Percentiles rank a stretch among this genome's conserved stretches.
Conservation (phyloP, 371 early-diverging fungal species). For the Actinomucor elegans region DNA sequence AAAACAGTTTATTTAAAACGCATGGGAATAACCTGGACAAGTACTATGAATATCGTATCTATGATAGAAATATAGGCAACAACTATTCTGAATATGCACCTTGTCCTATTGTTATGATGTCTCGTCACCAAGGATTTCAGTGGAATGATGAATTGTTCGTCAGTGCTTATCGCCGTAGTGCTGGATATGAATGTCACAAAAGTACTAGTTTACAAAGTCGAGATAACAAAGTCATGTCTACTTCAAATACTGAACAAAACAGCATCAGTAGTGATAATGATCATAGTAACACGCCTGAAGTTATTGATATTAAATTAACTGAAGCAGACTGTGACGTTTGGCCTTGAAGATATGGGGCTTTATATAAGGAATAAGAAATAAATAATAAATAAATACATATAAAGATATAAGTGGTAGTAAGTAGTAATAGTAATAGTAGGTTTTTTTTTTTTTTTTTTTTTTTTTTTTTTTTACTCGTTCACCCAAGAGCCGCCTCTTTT, state of each 20-base stretch:
- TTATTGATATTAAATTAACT: constrained; percentile 23
- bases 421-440: background rate
- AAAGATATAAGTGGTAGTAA: background rate
- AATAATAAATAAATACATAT: constrained; percentile 3
- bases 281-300: constrained; percentile 2
- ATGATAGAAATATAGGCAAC: constrained; percentile 19
- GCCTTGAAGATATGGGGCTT: constrained; percentile 14
- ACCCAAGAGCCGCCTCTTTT: constrained; percentile 54
- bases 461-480: constrained; percentile 30
- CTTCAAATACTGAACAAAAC: background rate
- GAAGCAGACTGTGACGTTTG: constrained; percentile 28
- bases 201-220: constrained; percentile 14
- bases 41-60: constrained; percentile 38
- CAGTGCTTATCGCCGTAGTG: constrained; percentile 16
- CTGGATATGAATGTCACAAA: constrained; percentile 27
- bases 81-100: constrained; percentile 15
- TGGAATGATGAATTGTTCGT: constrained; percentile 32
- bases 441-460: constrained; percentile 2
- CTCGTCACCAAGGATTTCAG: constrained; percentile 29
- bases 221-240: constrained; percentile 6
- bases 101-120: constrained; percentile 29
- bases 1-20: background rate
- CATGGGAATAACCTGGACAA: constrained; percentile 6
- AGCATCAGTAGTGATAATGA: background rate
- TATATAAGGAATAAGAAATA: background rate